Base-by-base conservation (phyloP, 345 rosid genomes). In the Turritis glabra region DNA sequence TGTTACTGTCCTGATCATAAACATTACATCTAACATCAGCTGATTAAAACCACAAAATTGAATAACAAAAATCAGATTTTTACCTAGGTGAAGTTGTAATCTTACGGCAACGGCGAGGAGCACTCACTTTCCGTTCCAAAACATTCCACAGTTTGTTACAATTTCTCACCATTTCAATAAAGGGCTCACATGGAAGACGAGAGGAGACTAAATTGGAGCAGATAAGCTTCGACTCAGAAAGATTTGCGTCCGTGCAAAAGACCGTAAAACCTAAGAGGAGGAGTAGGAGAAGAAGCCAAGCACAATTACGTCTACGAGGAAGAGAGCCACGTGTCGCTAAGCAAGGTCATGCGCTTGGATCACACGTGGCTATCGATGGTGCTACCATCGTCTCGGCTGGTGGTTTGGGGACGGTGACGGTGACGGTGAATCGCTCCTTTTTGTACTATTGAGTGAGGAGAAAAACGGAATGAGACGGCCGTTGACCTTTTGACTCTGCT, bases 1-100 rank as follows among this genome's bases (percentile, higher is more conserved):
- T 61, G 74, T 66, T 55, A 22, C 82, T 80, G 83, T 80, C 90
- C 91, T 88, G 92, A 64, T 81, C 72, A 83, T 18, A 18, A 67
- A 78, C 77, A 72, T 17, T 50, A 50, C 23, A 50, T 27, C 22
- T 27, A 12, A 15, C 63, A 69, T 63, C 12, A 69, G 50, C 50
- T 75, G 23, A 17, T 0, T 5, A 30, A 46, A 59, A 32, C 19
- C 22, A 26, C 32, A 29, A 17, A 55, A 25, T 12, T 15, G 13
- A 43, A 30, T 32, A 57, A 23, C 21, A 2, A 30, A 38, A 19
- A 46, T 19, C 37, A 55, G 7, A 19, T 6, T 13, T 12, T 22
- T 26, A 77, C 72, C 76, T 63, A 1, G 75, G 58, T 9, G 26
- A 68, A 53, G 71, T 55, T 72, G 63, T 58, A 65, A 64, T 58